phyloP scores from a whole-genome alignment of 2,329 filamentous ascomycete species.

The Talaromyces sp. region DNA sequence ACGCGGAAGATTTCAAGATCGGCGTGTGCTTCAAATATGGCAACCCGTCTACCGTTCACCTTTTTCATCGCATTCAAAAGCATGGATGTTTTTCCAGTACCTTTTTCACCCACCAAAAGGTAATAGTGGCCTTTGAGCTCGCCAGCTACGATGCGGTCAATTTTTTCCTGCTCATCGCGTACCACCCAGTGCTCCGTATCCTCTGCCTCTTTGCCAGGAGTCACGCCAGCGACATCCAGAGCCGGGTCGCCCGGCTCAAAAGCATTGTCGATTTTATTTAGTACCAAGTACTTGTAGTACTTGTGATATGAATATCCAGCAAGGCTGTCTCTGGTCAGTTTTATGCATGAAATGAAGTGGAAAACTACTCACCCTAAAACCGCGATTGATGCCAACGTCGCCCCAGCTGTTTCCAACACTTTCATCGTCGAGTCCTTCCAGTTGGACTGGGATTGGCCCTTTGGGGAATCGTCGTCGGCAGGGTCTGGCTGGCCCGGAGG shows the following conservation, averaged over 20 bases:
- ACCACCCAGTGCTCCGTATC: constrained; percentile 68
- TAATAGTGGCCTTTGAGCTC: constrained; percentile 75
- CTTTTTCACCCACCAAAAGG: constrained; percentile 89
- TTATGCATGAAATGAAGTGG: not conserved
- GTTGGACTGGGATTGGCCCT: constrained; percentile 22
- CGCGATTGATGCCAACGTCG: constrained; percentile 68
- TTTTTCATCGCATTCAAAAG: constrained; percentile 92
- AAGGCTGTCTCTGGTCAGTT: constrained; percentile 25
- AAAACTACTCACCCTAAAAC: constrained; percentile 62
- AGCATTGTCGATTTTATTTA: constrained; percentile 88
- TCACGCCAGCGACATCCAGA: constrained; percentile 65
- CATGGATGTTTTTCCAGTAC: constrained; percentile 96
- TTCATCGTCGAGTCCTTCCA: constrained; percentile 45
- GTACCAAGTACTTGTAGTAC: constrained; percentile 81
- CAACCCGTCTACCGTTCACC: constrained; percentile 78
- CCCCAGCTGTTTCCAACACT: constrained; percentile 69
- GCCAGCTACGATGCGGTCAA: constrained; percentile 80
- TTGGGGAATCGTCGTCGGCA: constrained; percentile 23
- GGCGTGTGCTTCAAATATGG: constrained; percentile 95
- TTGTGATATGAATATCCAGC: constrained; percentile 75
- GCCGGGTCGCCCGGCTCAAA: constrained; percentile 91
- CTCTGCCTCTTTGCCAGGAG: constrained; percentile 31
- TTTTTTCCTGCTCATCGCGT: constrained; percentile 72
- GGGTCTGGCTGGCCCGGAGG: constrained; percentile 20
- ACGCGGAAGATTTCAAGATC: constrained; percentile 94